A percentile compares a stretch with the other conserved stretches of the same genome.
These are phyloP conservation scores for Bipolaris oryzae DNA, from an alignment of 2,329 filamentous ascomycete genomes.

Conservation along the genomic window DNA sequence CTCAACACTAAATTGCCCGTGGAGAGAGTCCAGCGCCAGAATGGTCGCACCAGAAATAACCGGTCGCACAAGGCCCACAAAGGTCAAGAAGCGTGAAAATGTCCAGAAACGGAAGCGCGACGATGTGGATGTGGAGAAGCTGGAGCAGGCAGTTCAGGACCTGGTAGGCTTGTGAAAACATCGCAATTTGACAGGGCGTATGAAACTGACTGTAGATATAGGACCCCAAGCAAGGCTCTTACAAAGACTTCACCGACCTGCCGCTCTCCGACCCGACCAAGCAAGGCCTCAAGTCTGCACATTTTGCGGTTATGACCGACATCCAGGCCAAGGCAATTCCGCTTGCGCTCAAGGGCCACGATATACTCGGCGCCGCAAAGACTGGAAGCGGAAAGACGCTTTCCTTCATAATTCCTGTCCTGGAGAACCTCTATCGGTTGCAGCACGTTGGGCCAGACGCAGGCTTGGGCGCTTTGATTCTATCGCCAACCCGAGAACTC, in stretches of 20 bases:
- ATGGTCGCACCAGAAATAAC: slow-evolving; percentile 46
- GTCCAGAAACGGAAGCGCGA: slow-evolving; percentile 62
- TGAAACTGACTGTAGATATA: slow-evolving; percentile 35
- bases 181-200: neutral
- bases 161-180: slow-evolving; percentile 39
- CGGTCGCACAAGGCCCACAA: slow-evolving; percentile 57
- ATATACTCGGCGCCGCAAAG: slow-evolving; percentile 93
- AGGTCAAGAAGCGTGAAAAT: slow-evolving; percentile 61
- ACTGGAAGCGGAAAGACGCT: slow-evolving; percentile 96
- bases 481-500: slow-evolving; percentile 92
- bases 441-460: slow-evolving; percentile 87
- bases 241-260: slow-evolving; percentile 78
- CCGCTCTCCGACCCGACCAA: slow-evolving; percentile 83
- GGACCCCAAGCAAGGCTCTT: slow-evolving; percentile 65
- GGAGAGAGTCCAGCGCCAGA: slow-evolving; percentile 17
- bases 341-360: slow-evolving; percentile 79
- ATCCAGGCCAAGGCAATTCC: slow-evolving; percentile 91
- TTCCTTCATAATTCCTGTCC: slow-evolving; percentile 86
- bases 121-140: slow-evolving; percentile 55
- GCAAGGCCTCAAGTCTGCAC: slow-evolving; percentile 79
- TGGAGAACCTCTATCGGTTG: slow-evolving; percentile 88
- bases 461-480: slow-evolving; percentile 87
- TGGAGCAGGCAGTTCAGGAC: slow-evolving; percentile 52
- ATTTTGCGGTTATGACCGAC: slow-evolving; percentile 89
- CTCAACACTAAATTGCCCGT: slow-evolving; percentile 5